These are phyloP conservation scores for Hyphopichia homilentoma DNA, from an alignment of 805 yeast genomes.

Conservation along the genomic window DNA sequence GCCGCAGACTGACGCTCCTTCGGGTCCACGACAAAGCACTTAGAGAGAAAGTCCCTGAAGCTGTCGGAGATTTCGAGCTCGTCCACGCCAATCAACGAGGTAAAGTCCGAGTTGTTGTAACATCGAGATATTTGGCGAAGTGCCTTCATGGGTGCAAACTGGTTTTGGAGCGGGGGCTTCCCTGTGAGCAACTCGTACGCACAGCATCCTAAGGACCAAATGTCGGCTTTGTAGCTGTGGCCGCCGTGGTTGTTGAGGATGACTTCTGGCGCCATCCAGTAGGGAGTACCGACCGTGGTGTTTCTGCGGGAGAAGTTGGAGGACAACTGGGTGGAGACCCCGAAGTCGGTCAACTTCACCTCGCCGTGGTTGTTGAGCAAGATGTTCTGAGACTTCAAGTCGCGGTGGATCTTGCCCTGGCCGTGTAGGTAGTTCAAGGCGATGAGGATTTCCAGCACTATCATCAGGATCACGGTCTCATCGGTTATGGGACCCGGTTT, in stretches of 20 bases:
- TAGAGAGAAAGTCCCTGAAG: slow-evolving; percentile 28
- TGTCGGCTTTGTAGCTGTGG: slow-evolving; percentile 57
- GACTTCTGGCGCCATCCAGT: slow-evolving; percentile 66
- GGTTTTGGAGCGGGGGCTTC: slow-evolving; percentile 59
- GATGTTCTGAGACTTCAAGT: slow-evolving; percentile 41
- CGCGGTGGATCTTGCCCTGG: slow-evolving; percentile 72
- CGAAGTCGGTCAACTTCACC: slow-evolving; percentile 43
- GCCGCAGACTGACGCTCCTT: slow-evolving; percentile 27
- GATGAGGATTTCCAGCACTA: slow-evolving; percentile 51
- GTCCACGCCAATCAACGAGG: slow-evolving; percentile 21
- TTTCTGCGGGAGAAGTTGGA: slow-evolving; percentile 41
- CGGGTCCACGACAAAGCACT: slow-evolving; percentile 34
- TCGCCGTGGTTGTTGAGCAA: slow-evolving; percentile 34
- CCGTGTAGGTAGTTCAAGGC: slow-evolving; percentile 67
- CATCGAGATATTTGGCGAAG: slow-evolving; percentile 35
- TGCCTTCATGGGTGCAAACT: slow-evolving; percentile 42
- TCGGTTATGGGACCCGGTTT: slow-evolving; percentile 58
- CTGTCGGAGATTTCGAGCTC: slow-evolving; percentile 16
- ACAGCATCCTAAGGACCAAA: slow-evolving; percentile 80
- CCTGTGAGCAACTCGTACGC: slow-evolving; percentile 70
- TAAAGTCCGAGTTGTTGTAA: slow-evolving; percentile 25
- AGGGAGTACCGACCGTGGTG: slow-evolving; percentile 54
- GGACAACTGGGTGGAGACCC: slow-evolving; percentile 41
- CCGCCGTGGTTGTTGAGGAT: slow-evolving; percentile 58
- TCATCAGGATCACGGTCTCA: slow-evolving; percentile 44